Evolutionary conservation across 768 basidiomycete species (phyloP), one percentile per base, ranked within the genome.

Genomic region (Phanerochaete sordida): DNA sequence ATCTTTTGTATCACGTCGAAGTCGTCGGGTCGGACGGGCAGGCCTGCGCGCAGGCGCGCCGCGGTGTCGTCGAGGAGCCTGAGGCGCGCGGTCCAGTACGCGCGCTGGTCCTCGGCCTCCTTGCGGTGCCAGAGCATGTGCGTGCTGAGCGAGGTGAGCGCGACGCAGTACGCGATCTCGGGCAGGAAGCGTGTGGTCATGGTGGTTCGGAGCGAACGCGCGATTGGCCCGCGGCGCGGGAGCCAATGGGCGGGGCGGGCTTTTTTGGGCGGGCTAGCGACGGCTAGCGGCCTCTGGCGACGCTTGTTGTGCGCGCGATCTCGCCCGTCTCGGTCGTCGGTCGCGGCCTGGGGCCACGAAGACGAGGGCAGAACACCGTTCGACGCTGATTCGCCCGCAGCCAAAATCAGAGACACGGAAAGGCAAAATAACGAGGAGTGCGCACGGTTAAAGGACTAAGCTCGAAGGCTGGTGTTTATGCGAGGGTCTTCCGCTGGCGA

Each of bases 91-190:
- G 78, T 70, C 45, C 80, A 67, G 26, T 81, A 81, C 16, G 82
- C 76, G 45, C 79, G 79, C 59, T 88, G 84, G 45, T 83, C 83
- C 48, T 78, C 79, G 35, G 77, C 74, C 0, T 66, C 65, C 51
- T 77, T 81, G 60, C 84, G 78, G 55, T 82, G 79, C 67, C 73
- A 77, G 39, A 89, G 77, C 27, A 88, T 75, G 71, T 91, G 87
- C 58, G 88, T 84, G 28, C 87, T 83, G 61, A 89, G 70, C 24
- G 88, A 88, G 49, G 81, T 84, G 65, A 88, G 76, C 9, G 85
- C 86, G 48, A 85, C 73, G 31, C 86, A 82, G 70, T 83, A 90
- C 62, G 89, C 55, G 56, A 86, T 74, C 65, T 90, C 87, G 28
- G 84, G 86, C 59, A 87, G 68, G 73, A 88, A 89, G 7, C 70